Evolutionary conservation across 1,284 basidiomycete species (phyloP).

Genomic region (Pterulicium gracile): DNA sequence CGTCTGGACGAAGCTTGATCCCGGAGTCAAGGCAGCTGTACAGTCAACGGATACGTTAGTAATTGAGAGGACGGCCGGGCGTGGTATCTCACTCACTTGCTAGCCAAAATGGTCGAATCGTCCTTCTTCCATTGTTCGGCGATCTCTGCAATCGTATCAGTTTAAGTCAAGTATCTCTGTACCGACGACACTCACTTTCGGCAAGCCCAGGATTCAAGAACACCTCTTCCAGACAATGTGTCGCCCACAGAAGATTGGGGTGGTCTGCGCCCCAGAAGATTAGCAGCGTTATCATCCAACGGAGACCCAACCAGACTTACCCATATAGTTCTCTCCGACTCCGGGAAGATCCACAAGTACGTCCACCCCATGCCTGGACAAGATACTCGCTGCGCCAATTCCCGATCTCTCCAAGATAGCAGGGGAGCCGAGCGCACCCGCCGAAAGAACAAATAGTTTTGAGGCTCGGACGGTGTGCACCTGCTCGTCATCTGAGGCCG

Average conservation of each 20-base stretch:
- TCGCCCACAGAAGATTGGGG: too few relatives aligned
- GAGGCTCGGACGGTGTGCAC: slow-evolving; percentile 23
- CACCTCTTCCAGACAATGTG: too few relatives aligned
- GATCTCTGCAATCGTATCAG: too few relatives aligned
- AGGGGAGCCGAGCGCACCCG: slow-evolving; percentile 45
- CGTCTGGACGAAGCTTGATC: slow-evolving; percentile 35
- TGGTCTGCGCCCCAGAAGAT: too few relatives aligned
- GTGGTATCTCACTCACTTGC: neutral
- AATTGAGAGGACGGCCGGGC: too few relatives aligned
- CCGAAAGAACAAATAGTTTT: slow-evolving; percentile 36
- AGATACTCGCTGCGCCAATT: slow-evolving; percentile 29
- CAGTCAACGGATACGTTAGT: too few relatives aligned
- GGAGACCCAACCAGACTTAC: too few relatives aligned
- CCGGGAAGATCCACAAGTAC: slow-evolving; percentile 41
- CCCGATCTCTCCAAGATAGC: slow-evolving; percentile 44
- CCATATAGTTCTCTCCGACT: slow-evolving; percentile 46
- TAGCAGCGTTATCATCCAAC: too few relatives aligned
- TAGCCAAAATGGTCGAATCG: neutral
- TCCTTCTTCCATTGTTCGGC: neutral
- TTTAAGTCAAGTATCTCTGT: too few relatives aligned
- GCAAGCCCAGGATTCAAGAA: too few relatives aligned
- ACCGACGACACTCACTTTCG: too few relatives aligned
- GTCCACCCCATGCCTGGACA: slow-evolving; percentile 28
- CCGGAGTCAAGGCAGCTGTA: slow-evolving; percentile 33
- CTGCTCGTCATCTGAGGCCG: slow-evolving; percentile 9